Evolutionary conservation across 1,284 basidiomycete species (phyloP), one percentile per base, ranked within the genome.

Genomic region (Sanguinoderma infundibulare): DNA sequence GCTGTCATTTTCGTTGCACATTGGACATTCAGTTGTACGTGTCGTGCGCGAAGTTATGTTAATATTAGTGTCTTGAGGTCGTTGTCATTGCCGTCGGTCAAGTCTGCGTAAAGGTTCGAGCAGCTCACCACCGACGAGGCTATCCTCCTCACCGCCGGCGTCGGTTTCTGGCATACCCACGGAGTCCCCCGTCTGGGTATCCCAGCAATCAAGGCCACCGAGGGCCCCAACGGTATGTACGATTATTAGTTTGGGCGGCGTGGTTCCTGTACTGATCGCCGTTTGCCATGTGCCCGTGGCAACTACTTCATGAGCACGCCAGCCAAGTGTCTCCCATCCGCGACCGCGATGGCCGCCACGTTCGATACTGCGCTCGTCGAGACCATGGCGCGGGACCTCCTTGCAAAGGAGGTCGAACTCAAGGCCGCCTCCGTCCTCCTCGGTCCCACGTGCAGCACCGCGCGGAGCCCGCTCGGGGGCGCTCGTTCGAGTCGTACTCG

Each of bases 361-460:
- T 94, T 86, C 78, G 90, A 94, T 71, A 77, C 83, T 0, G 79
- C 85, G 12, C 84, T 94, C 44, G 81, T 90, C 30, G 76, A 85
- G 60, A 76, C 84, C 63, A 81, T 90, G 15, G 91, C 90, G 9
- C 73, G 78, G 46, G 84, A 85, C 68, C 79, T 92, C 26, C 80
- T 95, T 22, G 91, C 89, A 0, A 78, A 81, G 22, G 92, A 94
- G 73, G 86, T 89, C 3, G 90, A 87, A 69, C 80, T 89, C 46
- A 81, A 87, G 34, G 87, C 89, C 2, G 87, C 89, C 9, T 80
- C 91, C 10, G 78, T 90, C 53, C 82, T 90, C 46, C 83, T 94
- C 26, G 92, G 87, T 0, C 92, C 92, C 0, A 94, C 92, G 0
- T 89, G 87, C 70, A 94, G 94, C 72, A 92, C 91, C 52, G 91